phyloP scores from a whole-genome alignment of 176 grass and related monocot species.

The Tillandsia leiboldiana region DNA sequence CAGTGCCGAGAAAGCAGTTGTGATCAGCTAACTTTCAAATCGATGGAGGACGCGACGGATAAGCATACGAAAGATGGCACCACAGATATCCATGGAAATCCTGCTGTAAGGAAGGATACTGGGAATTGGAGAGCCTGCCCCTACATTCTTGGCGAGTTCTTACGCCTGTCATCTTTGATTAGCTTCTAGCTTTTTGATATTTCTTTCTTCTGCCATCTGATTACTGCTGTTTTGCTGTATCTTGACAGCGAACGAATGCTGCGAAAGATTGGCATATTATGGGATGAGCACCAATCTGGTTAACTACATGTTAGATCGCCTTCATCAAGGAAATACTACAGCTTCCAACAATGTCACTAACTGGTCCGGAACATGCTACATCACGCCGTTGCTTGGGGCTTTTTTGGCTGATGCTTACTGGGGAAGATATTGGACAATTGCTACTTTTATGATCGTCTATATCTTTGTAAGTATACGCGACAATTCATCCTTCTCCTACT shows the following conservation, averaged over 20 bases:
- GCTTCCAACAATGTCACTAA: constrained; percentile 42
- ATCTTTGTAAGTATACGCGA: constrained; percentile 12
- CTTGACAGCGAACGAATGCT: constrained; percentile 24
- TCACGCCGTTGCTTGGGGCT: constrained; percentile 36
- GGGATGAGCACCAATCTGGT: constrained; percentile 43
- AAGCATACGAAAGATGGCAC: constrained; percentile 25
- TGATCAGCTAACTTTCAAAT: background rate
- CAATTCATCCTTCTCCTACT: background rate
- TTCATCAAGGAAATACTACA: constrained; percentile 34
- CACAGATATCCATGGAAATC: constrained; percentile 5
- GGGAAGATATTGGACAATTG: constrained; percentile 46
- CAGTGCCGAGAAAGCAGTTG: background rate
- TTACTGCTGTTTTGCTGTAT: background rate
- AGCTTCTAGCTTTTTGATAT: background rate
- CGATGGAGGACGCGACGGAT: background rate
- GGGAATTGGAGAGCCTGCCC: constrained; percentile 20
- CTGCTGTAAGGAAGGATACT: constrained; percentile 17
- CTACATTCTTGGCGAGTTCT: constrained; percentile 28
- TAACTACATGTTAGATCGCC: constrained; percentile 37
- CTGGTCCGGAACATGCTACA: constrained; percentile 32
- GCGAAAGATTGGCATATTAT: constrained; percentile 19
- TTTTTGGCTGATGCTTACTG: constrained; percentile 51
- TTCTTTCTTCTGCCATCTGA: constrained; percentile 1
- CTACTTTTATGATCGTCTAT: constrained; percentile 25
- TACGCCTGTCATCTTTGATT: background rate